phyloP scores from a whole-genome alignment of 2,329 filamentous ascomycete genomes.

The Pseudomassariella vexata region DNA sequence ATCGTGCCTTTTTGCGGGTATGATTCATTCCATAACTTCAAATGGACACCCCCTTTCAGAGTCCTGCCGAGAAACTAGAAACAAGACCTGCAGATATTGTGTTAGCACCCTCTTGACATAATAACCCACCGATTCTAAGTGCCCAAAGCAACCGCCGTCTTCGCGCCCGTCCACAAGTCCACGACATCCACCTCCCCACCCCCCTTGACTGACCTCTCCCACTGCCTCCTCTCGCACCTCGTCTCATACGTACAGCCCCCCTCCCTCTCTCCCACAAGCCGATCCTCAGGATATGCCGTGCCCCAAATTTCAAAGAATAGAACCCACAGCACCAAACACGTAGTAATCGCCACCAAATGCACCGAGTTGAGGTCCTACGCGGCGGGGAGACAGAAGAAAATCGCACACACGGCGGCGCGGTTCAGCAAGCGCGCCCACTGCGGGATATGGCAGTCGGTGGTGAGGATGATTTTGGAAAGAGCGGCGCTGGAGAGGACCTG shows the following conservation, averaged over 20 bases:
- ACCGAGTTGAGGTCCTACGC: conserved; percentile 39
- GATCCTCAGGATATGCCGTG: conserved; percentile 37
- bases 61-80: too few relatives aligned
- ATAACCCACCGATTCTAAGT: too few relatives aligned
- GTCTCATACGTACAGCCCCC: conserved; percentile 34
- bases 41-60: too few relatives aligned
- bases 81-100: too few relatives aligned
- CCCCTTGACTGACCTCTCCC: conserved; percentile 23
- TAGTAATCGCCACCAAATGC: conserved; percentile 37
- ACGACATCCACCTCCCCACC: conserved; percentile 16
- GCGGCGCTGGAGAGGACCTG: too few relatives aligned
- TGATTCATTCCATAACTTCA: too few relatives aligned
- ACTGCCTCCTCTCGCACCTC: conserved; percentile 30
- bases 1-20: too few relatives aligned
- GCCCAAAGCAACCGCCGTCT: too few relatives aligned
- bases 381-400: conserved; percentile 50
- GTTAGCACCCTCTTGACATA: too few relatives aligned
- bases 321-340: conserved; percentile 37
- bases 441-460: conserved; percentile 39
- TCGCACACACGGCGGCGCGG: conserved; percentile 40
- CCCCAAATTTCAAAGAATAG: conserved; percentile 44
- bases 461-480: too few relatives aligned
- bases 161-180: conserved; percentile 19
- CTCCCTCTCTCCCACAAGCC: conserved; percentile 33
- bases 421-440: conserved; percentile 46